Percentiles rank a stretch among this genome's conserved stretches.
phyloP scores from a whole-genome alignment of 768 basidiomycete genomes.

The Boletus sensibilis region DNA sequence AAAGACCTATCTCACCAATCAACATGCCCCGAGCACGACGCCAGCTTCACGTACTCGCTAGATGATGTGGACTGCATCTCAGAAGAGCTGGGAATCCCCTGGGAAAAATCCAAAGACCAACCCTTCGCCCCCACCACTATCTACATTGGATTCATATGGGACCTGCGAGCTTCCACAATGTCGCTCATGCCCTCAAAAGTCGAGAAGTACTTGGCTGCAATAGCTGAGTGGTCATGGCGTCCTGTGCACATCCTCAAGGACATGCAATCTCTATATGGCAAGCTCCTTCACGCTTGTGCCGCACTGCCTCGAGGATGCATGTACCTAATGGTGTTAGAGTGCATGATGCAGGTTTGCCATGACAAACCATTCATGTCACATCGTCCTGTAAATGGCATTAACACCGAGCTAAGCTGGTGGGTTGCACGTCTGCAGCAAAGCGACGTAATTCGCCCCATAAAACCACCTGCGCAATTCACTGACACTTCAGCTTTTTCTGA shows the following conservation, averaged over 20 bases:
- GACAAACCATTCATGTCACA: background rate
- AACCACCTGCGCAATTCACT: too few species aligned
- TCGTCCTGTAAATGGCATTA: background rate
- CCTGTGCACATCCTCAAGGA: background rate
- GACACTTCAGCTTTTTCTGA: too few species aligned
- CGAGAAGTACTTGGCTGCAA: too few species aligned
- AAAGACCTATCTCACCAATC: background rate
- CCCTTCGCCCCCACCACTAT: background rate
- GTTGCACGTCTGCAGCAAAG: too few species aligned
- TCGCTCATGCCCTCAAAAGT: too few species aligned
- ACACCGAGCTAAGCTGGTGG: too few species aligned
- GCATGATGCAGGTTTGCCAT: background rate
- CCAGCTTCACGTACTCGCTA: too few species aligned
- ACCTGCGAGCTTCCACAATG: constrained; percentile 10
- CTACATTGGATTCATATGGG: constrained; percentile 37
- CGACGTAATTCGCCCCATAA: too few species aligned
- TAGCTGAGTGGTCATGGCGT: too few species aligned
- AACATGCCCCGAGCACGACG: too few species aligned
- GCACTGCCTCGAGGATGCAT: too few species aligned
- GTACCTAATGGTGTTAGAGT: too few species aligned
- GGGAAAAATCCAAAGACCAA: constrained; percentile 15
- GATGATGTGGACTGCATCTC: background rate
- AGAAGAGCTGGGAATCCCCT: background rate
- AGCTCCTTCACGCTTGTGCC: background rate
- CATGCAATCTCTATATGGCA: background rate